Conservation (phyloP, 2,329 filamentous ascomycete species). For the Monosporascus sp. region DNA sequence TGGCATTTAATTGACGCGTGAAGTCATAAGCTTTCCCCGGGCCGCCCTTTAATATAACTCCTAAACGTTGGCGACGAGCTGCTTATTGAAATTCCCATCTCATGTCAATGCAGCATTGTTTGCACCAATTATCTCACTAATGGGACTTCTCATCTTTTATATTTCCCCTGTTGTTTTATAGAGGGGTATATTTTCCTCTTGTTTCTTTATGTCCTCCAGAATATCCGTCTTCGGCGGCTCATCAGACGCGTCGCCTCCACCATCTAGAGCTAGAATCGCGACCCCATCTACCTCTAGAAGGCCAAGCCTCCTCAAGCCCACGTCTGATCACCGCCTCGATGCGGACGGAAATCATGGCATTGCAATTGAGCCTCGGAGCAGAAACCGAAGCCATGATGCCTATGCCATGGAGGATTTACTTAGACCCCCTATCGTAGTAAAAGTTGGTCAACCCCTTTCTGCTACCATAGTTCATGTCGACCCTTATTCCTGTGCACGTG, state of each 20-base stretch:
- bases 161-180: conserved; percentile 14
- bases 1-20: conserved; percentile 5
- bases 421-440: conserved; percentile 46
- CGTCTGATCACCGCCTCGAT: conserved; percentile 35
- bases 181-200: conserved; percentile 19
- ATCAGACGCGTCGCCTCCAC: conserved; percentile 47
- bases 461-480: conserved; percentile 5
- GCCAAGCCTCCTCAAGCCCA: conserved; percentile 33
- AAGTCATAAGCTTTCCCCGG: conserved; percentile 1
- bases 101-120: neutral
- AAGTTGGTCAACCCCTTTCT: conserved; percentile 32
- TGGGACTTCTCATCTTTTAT: neutral
- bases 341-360: conserved; percentile 24
- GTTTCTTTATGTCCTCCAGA: conserved; percentile 27
- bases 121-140: neutral
- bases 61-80: no score
- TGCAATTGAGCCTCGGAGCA: conserved; percentile 19
- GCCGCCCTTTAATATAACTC: no score
- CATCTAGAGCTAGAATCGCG: conserved; percentile 19
- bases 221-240: conserved; percentile 6
- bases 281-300: neutral
- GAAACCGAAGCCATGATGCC: conserved; percentile 33
- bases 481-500: neutral
- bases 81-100: no score
- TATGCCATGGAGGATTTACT: conserved; percentile 48